Evolutionary conservation across 2,329 filamentous ascomycete genomes (phyloP).

Genomic region (Pleurostoma richardsiae): DNA sequence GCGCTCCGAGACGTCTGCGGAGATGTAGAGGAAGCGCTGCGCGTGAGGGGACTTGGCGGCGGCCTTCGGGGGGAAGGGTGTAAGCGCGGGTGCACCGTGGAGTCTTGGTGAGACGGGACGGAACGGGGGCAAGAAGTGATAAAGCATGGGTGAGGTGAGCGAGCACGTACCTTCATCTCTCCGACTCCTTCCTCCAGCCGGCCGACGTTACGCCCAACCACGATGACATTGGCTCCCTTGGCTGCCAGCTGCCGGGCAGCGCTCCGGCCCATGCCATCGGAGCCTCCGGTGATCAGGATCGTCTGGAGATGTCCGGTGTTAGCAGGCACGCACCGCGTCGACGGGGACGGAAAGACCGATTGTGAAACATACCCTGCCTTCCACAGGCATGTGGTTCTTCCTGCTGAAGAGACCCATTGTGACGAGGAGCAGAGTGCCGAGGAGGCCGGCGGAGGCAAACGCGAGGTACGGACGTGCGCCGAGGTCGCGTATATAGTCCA

Average conservation of each 20-base stretch:
- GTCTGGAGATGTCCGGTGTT: slow-evolving; percentile 40
- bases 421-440: slow-evolving; percentile 27
- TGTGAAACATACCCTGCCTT: slow-evolving; percentile 63
- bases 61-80: slow-evolving; percentile 40
- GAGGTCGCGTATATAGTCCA: slow-evolving; percentile 12
- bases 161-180: slow-evolving; percentile 43
- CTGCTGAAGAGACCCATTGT: slow-evolving; percentile 63
- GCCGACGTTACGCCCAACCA: slow-evolving; percentile 57
- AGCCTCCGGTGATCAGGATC: slow-evolving; percentile 64
- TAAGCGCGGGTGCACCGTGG: neutral
- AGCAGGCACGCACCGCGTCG: neutral
- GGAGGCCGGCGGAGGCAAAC: slow-evolving; percentile 19
- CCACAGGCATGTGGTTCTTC: slow-evolving; percentile 76
- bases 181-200: slow-evolving; percentile 55
- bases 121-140: too few species aligned
- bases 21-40: slow-evolving; percentile 80
- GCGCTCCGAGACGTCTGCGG: slow-evolving; percentile 71
- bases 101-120: too few species aligned
- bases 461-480: slow-evolving; percentile 12
- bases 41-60: slow-evolving; percentile 58
- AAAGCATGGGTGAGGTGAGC: neutral
- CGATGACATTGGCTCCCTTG: slow-evolving; percentile 64
- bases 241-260: slow-evolving; percentile 55
- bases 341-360: neutral
- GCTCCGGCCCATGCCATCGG: slow-evolving; percentile 64